Base-by-base conservation (phyloP, 106 monocot genomes). In the Agapanthus africanus region DNA sequence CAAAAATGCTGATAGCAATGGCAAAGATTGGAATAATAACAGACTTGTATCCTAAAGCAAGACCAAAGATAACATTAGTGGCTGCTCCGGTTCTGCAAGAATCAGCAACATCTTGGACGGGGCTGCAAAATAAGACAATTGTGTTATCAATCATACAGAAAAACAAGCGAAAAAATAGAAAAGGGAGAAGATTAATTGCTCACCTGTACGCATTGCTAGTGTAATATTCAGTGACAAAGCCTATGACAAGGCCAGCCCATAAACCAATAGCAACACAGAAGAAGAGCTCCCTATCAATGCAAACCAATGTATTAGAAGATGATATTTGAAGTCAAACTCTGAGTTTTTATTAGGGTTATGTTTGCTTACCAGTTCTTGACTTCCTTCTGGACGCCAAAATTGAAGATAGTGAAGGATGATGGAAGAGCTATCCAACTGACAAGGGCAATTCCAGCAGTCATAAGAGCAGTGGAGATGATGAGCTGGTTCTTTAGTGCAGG, bases 311-410 rank as follows among this genome's bases (percentile, higher is more conserved):
- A n/a, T n/a, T n/a, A n/a, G n/a, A n/a, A n/a, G n/a, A n/a, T n/a
- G n/a, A n/a, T n/a, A n/a, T n/a, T n/a, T n/a, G n/a, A n/a, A n/a
- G n/a, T n/a, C n/a, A n/a, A n/a, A n/a, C n/a, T n/a, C n/a, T n/a
- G n/a, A n/a, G n/a, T n/a, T n/a, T n/a, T n/a, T n/a, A n/a, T n/a
- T n/a, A n/a, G n/a, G n/a, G n/a, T n/a, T n/a, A n/a, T n/a, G n/a
- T n/a, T n/a, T n/a, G n/a, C n/a, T n/a, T n/a, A n/a, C n/a, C 92
- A 93, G 73, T 83, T 93, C 40, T 81, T 74, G 23, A 85, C 88
- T 51, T 74, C 63, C 79, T 88, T 93, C 77, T 81, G 79, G 19
- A n/a, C 37, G 64, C 88, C 88, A 61, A 88, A 93, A 57, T 79
- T 79, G 63, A 74, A 93, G 37, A 93, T 76, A 19, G 83, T 85